These are phyloP conservation scores for Syncephalastrum contaminatum DNA, from an alignment of 371 early-diverging fungal genomes.

Conservation along the genomic window DNA sequence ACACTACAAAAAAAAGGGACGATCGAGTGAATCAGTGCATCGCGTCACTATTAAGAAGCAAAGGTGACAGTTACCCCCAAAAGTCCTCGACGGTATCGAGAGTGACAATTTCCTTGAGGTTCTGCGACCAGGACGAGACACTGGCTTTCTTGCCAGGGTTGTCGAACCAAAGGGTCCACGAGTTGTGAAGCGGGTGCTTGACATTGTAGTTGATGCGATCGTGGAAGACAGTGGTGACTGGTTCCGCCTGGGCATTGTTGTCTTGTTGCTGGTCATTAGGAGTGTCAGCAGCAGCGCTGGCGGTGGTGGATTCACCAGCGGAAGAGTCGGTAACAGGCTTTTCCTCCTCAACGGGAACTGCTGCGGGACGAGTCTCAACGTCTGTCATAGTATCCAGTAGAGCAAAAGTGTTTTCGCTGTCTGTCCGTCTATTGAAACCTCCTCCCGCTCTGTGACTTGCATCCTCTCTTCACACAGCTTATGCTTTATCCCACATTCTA, in stretches of 20 bases:
- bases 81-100: constrained; percentile 95
- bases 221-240: constrained; percentile 31
- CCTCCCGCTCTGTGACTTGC: too few species aligned
- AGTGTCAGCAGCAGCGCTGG: constrained; percentile 3
- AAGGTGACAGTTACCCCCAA: constrained; percentile 73
- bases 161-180: constrained; percentile 97
- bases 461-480: too few species aligned
- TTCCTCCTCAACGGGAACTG: constrained; percentile 9
- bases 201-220: constrained; percentile 69
- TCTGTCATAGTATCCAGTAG: constrained; percentile 12
- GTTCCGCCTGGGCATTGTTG: constrained; percentile 15
- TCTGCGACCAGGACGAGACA: constrained; percentile 83
- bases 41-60: not conserved
- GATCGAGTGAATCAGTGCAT: not conserved
- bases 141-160: constrained; percentile 80
- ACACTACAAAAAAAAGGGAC: constrained; percentile 48
- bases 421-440: too few species aligned
- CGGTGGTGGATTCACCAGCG: constrained; percentile 9
- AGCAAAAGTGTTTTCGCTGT: too few species aligned
- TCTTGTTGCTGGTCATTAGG: constrained; percentile 7
- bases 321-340: constrained; percentile 1
- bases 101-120: constrained; percentile 85
- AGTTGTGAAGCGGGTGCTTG: constrained; percentile 87
- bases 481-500: too few species aligned
- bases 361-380: constrained; percentile 17